These are phyloP conservation scores for Trichoderma sp. DNA, from an alignment of 2,329 filamentous ascomycete species.

Conservation along the genomic window DNA sequence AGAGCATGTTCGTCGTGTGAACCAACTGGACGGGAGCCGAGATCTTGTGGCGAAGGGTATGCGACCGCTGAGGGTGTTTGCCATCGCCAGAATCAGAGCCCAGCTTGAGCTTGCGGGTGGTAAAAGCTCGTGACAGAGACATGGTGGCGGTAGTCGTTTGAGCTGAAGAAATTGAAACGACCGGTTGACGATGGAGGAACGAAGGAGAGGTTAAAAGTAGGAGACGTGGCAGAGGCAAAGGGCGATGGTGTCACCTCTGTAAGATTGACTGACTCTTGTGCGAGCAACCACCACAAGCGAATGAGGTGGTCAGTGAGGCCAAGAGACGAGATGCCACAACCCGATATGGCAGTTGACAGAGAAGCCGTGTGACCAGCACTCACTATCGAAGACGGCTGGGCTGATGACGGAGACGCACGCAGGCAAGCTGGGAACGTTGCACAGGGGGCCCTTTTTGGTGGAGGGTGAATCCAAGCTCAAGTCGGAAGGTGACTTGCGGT, in stretches of 20 bases:
- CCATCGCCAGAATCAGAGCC: constrained; percentile 44
- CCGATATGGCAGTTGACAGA: constrained; percentile 19
- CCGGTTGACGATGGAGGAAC: background rate
- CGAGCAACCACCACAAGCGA: constrained; percentile 1
- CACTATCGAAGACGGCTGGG: constrained; percentile 1
- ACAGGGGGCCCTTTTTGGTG: constrained; percentile 1
- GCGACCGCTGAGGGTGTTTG: constrained; percentile 40
- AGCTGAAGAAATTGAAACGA: background rate
- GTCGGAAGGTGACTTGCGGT: constrained; percentile 19
- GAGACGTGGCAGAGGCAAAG: background rate
- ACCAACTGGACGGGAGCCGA: constrained; percentile 82
- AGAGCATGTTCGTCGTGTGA: constrained; percentile 94
- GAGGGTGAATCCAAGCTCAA: constrained; percentile 20
- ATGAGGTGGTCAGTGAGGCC: background rate
- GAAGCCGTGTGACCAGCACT: constrained; percentile 17
- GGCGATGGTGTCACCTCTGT: background rate
- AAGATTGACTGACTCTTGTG: background rate
- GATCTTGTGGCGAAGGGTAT: constrained; percentile 64
- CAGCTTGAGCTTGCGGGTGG: constrained; percentile 61
- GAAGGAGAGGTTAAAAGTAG: background rate
- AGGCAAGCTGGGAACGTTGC: constrained; percentile 15
- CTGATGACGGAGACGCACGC: constrained; percentile 12
- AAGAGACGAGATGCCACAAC: constrained; percentile 10
- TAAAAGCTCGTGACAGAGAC: constrained; percentile 68
- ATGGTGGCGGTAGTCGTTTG: constrained; percentile 33